Conservation (phyloP, 2,329 filamentous ascomycete species). For the Trichoderma sp. region DNA sequence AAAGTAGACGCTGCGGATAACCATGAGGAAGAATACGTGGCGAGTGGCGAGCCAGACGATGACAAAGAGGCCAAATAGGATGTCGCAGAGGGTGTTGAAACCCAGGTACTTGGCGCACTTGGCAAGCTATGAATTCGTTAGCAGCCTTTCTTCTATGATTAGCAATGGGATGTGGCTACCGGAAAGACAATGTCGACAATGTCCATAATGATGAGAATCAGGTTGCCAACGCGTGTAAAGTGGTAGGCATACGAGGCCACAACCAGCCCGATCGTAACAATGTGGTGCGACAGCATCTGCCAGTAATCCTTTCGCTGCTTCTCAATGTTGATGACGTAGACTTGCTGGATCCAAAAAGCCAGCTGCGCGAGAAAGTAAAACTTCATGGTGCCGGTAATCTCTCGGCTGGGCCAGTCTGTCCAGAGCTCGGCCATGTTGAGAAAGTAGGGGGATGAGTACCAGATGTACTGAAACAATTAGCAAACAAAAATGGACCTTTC, state of each 20-base stretch:
- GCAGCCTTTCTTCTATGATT: neutral
- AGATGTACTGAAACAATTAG: slow-evolving; percentile 68
- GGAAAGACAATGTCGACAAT: slow-evolving; percentile 86
- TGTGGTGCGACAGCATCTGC: slow-evolving; percentile 97
- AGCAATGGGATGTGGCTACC: slow-evolving; percentile 51
- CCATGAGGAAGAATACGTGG: slow-evolving; percentile 76
- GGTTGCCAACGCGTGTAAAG: slow-evolving; percentile 82
- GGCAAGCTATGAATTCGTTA: slow-evolving; percentile 62
- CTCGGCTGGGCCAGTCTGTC: slow-evolving; percentile 80
- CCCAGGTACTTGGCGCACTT: slow-evolving; percentile 93
- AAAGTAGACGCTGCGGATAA: slow-evolving; percentile 80
- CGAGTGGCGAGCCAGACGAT: slow-evolving; percentile 80
- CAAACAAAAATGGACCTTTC: neutral
- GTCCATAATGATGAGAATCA: slow-evolving; percentile 92
- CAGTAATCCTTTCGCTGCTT: slow-evolving; percentile 91
- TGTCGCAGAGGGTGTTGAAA: slow-evolving; percentile 75
- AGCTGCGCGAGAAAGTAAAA: slow-evolving; percentile 89
- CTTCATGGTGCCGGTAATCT: slow-evolving; percentile 78
- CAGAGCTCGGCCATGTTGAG: slow-evolving; percentile 78
- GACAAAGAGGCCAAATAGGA: slow-evolving; percentile 85
- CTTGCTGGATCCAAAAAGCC: slow-evolving; percentile 92
- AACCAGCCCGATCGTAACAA: slow-evolving; percentile 83
- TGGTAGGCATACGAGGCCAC: slow-evolving; percentile 84
- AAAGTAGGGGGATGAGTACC: slow-evolving; percentile 77
- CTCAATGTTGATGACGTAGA: slow-evolving; percentile 92